Evolutionary conservation across 2,329 filamentous ascomycete genomes (phyloP).

Genomic region (Aspergillus pseudoterreus): DNA sequence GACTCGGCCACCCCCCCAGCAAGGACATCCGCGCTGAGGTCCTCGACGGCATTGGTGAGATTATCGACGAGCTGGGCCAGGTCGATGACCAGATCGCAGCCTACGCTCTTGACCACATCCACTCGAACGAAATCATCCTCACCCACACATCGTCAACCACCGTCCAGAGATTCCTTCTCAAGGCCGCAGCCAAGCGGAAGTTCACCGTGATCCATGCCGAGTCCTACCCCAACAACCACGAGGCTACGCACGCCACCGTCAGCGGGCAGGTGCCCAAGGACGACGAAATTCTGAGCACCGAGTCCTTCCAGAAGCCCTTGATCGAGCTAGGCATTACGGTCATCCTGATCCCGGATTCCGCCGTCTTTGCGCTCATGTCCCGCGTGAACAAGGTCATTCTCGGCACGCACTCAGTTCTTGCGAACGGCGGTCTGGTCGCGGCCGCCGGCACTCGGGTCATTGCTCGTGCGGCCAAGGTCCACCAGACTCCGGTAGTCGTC

Average conservation of each 20-base stretch:
- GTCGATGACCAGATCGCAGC: conserved; percentile 90
- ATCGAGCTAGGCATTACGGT: conserved; percentile 74
- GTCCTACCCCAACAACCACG: conserved; percentile 66
- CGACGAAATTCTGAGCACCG: conserved; percentile 45
- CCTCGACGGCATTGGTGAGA: conserved; percentile 89
- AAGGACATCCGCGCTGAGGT: conserved; percentile 84
- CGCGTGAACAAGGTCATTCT: conserved; percentile 93
- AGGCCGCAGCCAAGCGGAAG: conserved; percentile 81
- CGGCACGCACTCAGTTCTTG: conserved; percentile 79
- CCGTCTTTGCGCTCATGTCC: conserved; percentile 90
- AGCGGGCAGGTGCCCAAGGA: conserved; percentile 51
- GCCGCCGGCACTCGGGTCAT: conserved; percentile 80
- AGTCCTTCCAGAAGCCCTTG: conserved; percentile 71
- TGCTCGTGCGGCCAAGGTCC: conserved; percentile 76
- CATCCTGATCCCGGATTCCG: conserved; percentile 78
- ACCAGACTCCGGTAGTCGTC: conserved; percentile 80
- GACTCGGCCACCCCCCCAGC: conserved; percentile 23
- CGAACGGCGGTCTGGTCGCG: conserved; percentile 81
- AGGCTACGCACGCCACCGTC: conserved; percentile 59
- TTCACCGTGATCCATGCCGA: conserved; percentile 88
- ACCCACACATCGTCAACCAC: conserved; percentile 82
- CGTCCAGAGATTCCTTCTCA: conserved; percentile 83
- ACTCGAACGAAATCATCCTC: conserved; percentile 87
- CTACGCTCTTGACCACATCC: conserved; percentile 85
- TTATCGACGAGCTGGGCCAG: conserved; percentile 90